phyloP scores from a whole-genome alignment of 306 rosid species.

The Vachellia collinsii region DNA sequence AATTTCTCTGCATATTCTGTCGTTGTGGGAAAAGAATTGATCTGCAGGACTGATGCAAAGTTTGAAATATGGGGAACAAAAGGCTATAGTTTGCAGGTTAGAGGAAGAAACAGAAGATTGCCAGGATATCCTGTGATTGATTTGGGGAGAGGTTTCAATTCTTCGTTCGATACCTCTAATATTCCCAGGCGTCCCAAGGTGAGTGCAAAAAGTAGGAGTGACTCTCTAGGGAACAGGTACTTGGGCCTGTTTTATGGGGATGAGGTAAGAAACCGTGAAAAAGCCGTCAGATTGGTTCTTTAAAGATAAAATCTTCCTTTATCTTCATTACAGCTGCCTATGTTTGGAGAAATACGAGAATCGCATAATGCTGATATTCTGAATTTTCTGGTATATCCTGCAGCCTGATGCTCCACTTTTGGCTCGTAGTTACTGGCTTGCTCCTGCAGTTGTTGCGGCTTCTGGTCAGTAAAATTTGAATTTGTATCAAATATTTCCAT shows the following conservation, averaged over 20 bases:
- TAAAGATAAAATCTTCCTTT: not conserved
- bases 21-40: slow-evolving; percentile 75
- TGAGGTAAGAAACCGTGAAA: slow-evolving; percentile 65
- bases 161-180: slow-evolving; percentile 45
- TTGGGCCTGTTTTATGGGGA: slow-evolving; percentile 75
- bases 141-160: slow-evolving; percentile 67
- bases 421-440: slow-evolving; percentile 77
- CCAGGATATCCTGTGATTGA: slow-evolving; percentile 78
- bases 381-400: slow-evolving; percentile 38
- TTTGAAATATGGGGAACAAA: slow-evolving; percentile 92
- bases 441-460: slow-evolving; percentile 68
- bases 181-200: slow-evolving; percentile 35
- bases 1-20: slow-evolving; percentile 86
- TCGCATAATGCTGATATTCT: slow-evolving; percentile 37
- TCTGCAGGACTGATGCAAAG: slow-evolving; percentile 73
- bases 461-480: slow-evolving; percentile 59
- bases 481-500: slow-evolving; percentile 18
- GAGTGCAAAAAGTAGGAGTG: slow-evolving; percentile 43
- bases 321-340: not conserved
- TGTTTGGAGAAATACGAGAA: slow-evolving; percentile 13
- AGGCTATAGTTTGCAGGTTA: slow-evolving; percentile 73
- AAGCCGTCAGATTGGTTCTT: not conserved
- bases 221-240: slow-evolving; percentile 61
- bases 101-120: slow-evolving; percentile 88
- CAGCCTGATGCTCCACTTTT: slow-evolving; percentile 79